Percentiles rank a stretch among this genome's conserved stretches.
phyloP scores from a whole-genome alignment of 805 yeast genomes.

The Suhomyces faveliae region DNA sequence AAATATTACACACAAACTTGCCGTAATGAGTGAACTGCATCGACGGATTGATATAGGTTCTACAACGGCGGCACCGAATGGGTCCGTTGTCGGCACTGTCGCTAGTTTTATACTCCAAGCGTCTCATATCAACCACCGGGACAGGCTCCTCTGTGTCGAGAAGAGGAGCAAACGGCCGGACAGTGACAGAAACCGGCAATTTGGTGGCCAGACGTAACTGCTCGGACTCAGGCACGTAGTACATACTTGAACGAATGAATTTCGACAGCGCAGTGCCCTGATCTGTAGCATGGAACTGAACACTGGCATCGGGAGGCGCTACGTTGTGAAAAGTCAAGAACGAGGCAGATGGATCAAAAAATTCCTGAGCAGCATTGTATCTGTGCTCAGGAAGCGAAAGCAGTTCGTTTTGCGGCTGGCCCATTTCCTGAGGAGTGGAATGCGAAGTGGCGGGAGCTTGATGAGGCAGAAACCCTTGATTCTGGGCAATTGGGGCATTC shows the following conservation, averaged over 20 bases:
- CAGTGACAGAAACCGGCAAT: constrained; percentile 76
- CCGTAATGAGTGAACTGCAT: constrained; percentile 66
- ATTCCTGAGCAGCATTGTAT: constrained; percentile 23
- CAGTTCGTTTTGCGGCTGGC: background rate
- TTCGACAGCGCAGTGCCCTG: constrained; percentile 86
- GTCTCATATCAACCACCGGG: constrained; percentile 64
- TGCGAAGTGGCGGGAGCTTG: background rate
- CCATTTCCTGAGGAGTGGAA: background rate
- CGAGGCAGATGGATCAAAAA: constrained; percentile 33
- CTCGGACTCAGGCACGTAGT: constrained; percentile 76
- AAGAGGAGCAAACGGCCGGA: constrained; percentile 80
- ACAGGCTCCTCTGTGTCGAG: constrained; percentile 52
- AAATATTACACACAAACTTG: constrained; percentile 78
- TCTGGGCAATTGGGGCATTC: background rate
- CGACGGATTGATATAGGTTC: constrained; percentile 84
- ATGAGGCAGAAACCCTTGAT: background rate
- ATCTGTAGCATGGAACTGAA: constrained; percentile 66
- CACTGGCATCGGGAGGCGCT: constrained; percentile 79
- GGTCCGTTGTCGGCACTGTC: constrained; percentile 54
- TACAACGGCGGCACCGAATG: constrained; percentile 87
- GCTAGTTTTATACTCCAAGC: constrained; percentile 17
- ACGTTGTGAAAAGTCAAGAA: constrained; percentile 77
- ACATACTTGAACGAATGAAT: constrained; percentile 74
- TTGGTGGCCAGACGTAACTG: constrained; percentile 64
- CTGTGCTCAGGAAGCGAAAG: constrained; percentile 17